Evolutionary conservation across 1,139 yeast species (phyloP).

Genomic region (Candida frijolesensis): DNA sequence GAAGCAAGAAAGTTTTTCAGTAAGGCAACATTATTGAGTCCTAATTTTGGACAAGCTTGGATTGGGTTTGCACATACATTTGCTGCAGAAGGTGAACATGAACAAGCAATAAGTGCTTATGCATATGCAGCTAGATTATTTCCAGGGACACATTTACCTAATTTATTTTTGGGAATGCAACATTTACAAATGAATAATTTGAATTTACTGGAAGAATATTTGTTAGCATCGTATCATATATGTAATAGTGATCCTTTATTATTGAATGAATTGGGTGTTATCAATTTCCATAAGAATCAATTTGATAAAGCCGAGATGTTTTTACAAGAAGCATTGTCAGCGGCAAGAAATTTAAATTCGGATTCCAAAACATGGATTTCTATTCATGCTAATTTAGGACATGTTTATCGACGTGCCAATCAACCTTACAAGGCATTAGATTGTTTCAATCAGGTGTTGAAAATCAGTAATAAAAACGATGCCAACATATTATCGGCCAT

Average conservation of each 20-base stretch:
- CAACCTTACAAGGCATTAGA: slow-evolving; percentile 66
- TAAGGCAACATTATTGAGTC: slow-evolving; percentile 85
- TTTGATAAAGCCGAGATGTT: slow-evolving; percentile 68
- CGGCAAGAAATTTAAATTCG: slow-evolving; percentile 69
- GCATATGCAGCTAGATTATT: slow-evolving; percentile 93
- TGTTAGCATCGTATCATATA: slow-evolving; percentile 71
- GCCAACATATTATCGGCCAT: slow-evolving; percentile 79
- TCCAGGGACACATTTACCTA: slow-evolving; percentile 93
- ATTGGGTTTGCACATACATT: slow-evolving; percentile 98
- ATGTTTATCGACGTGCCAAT: slow-evolving; percentile 75
- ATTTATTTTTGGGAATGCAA: slow-evolving; percentile 93
- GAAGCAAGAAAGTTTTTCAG: slow-evolving; percentile 90
- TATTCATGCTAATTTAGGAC: slow-evolving; percentile 87
- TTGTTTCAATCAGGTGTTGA: slow-evolving; percentile 76
- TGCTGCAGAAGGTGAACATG: slow-evolving; percentile 98
- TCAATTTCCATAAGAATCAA: slow-evolving; percentile 76
- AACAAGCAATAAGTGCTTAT: slow-evolving; percentile 96
- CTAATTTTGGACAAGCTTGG: slow-evolving; percentile 96
- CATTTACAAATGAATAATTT: slow-evolving; percentile 85
- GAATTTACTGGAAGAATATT: slow-evolving; percentile 82
- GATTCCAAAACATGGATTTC: slow-evolving; percentile 87
- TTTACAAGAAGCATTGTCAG: slow-evolving; percentile 71
- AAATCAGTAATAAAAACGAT: slow-evolving; percentile 66
- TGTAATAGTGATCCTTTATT: slow-evolving; percentile 86
- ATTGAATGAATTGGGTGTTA: slow-evolving; percentile 90